These are phyloP conservation scores for Phytophthora citricola DNA, from an alignment of 352 stramenopile species.

Conservation along the genomic window DNA sequence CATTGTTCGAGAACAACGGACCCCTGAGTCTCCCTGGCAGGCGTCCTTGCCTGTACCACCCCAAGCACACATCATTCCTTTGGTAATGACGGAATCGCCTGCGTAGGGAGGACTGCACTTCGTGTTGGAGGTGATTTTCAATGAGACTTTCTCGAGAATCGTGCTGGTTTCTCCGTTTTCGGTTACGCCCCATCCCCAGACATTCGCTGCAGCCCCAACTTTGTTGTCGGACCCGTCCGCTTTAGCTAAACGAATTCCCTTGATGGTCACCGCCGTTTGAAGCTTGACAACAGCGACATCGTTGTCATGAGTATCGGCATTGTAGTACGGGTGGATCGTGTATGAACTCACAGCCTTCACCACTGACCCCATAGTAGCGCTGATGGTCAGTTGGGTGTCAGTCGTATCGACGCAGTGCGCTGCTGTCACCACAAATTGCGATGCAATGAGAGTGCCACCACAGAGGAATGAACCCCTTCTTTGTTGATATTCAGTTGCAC, in stretches of 20 bases:
- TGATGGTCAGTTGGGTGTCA: background rate
- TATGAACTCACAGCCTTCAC: background rate
- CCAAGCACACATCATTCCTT: background rate
- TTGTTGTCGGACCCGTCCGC: conserved; percentile 43
- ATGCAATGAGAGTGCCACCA: conserved; percentile 9
- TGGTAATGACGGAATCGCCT: background rate
- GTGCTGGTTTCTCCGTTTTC: conserved; percentile 27
- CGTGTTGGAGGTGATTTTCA: conserved; percentile 50
- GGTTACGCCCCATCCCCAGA: conserved; percentile 51
- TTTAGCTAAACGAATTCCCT: conserved; percentile 28
- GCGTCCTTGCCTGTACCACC: background rate
- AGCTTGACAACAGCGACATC: conserved; percentile 59
- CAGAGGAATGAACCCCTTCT: conserved; percentile 38
- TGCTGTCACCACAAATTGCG: conserved; percentile 63
- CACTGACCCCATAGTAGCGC: background rate
- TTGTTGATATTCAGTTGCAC: background rate
- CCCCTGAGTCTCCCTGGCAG: background rate
- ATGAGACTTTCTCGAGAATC: conserved; percentile 44
- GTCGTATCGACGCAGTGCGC: conserved; percentile 54
- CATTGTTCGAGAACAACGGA: background rate
- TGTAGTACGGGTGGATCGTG: background rate
- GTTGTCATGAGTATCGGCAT: too few species aligned
- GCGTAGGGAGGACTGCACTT: conserved; percentile 19
- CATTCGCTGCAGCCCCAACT: conserved; percentile 43
- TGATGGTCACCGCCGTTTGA: conserved; percentile 27